Evolutionary conservation across 2,329 filamentous ascomycete genomes (phyloP), one percentile per base, ranked within the genome.

Genomic region (Pyrenophora teres): DNA sequence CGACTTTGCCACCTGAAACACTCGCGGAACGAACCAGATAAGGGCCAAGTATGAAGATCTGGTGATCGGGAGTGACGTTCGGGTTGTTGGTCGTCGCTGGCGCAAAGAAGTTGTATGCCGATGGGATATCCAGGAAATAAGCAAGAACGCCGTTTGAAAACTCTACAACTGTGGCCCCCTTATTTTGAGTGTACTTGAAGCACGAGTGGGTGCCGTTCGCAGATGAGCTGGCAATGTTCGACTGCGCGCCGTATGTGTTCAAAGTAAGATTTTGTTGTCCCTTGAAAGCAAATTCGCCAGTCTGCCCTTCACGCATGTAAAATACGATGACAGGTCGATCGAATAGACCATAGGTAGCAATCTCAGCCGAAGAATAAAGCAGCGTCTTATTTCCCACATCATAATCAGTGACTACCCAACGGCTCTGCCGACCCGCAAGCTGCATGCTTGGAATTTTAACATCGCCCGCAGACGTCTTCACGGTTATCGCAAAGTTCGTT

Each of bases 61-160:
- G 80, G 54, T 82, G 64, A 42, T 77, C 59, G 0, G 79, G 72
- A 1, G 68, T 65, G 0, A 78, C 76, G 35, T 76, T 66, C 0
- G 81, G 81, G 47, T 79, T 71, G 1, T 59, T 62, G 0, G 77
- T 78, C 6, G 83, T 71, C 1, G 78, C 71, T 3, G 81, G 78
- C 2, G 81, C 81, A 71, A 80, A 85, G 63, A 85, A 82, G 5
- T 78, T 79, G 78, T 80, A 85, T 1, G 81, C 83, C 0, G 81
- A 77, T 9, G 76, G 65, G 18, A 78, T 75, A 37, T 84, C 81
- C 3, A 85, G 73, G 4, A 85, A 72, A 48, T 83, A 82, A 3
- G 80, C 70, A 1, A 83, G 52, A 2, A 80, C 71, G 0, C 78
- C 77, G 42, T 81, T 79, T 3, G 78, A 78, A 45, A 83, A 79